phyloP scores from a whole-genome alignment of 371 early-diverging fungal species.

The Lichtheimia hyalospora region DNA sequence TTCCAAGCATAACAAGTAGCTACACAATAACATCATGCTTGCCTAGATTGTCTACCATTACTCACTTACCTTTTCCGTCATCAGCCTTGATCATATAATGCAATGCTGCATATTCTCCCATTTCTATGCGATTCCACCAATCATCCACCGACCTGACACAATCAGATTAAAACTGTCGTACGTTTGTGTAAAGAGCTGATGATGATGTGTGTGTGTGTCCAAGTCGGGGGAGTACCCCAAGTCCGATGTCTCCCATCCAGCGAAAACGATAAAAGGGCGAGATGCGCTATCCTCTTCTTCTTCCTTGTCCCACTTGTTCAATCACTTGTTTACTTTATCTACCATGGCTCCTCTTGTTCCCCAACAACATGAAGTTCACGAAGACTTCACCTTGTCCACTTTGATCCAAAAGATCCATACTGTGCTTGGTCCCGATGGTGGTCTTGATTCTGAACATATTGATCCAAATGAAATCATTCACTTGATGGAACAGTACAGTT shows the following conservation, averaged over 20 bases:
- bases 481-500: constrained; percentile 66
- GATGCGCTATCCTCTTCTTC: background rate
- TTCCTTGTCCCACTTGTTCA: background rate
- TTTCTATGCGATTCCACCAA: too few species aligned
- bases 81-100: too few species aligned
- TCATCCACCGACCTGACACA: too few species aligned
- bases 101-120: too few species aligned
- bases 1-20: too few species aligned
- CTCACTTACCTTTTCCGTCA: too few species aligned
- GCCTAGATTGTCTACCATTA: too few species aligned
- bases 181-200: too few species aligned
- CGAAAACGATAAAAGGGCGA: background rate
- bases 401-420: constrained; percentile 19
- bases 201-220: too few species aligned
- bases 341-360: constrained; percentile 7
- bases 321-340: background rate
- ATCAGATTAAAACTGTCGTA: too few species aligned
- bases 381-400: constrained; percentile 7
- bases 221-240: background rate
- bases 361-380: background rate
- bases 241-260: background rate
- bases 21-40: too few species aligned
- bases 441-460: constrained; percentile 54
- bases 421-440: constrained; percentile 26
- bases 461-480: constrained; percentile 59